Base-by-base conservation (phyloP, 2,329 filamentous ascomycete species). In the Penicillium sp. region DNA sequence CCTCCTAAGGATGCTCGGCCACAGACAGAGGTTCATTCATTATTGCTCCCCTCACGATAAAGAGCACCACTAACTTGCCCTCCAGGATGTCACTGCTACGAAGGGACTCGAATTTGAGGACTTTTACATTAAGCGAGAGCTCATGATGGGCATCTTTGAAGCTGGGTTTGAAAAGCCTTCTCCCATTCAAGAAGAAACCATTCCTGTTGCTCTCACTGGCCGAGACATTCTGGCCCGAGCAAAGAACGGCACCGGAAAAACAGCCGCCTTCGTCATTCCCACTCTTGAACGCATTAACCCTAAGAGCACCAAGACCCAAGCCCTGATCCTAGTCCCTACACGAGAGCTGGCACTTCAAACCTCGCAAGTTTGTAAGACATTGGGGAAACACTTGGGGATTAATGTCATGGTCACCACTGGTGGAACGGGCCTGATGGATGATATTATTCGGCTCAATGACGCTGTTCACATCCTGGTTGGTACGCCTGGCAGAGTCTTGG, bases 371-470 rank as follows among this genome's bases (percentile, higher is more conserved):
- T 99, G 95, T 86, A 99, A 98, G 83, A 97, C 89, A 13, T 85
- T 99, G 47, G 96, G 96, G 62, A 98, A 99, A 79, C 93, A 99
- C 73, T 87, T 99, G 42, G 92, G 92, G 56, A 85, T 99, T 78
- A 98, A 99, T 72, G 93, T 99, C 71, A 99, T 99, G 96, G 96
- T 99, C 66, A 97, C 93, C 48, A 99, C 96, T 25, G 95, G 95
- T 77, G 95, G 95, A 69, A 98, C 95, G 43, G 91, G 91, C 26
- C 82, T 99, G 55, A 92, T 95, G 72, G 95, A 99, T 76, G 95
- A 99, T 75, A 99, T 99, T 72, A 88, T 99, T 67, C 92, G 95
- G 71, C 80, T 99, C 67, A 90, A 92, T 77, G 93, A 99, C 66
- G 85, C 93, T 53, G 93, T 99, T 67, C 95, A 99, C 79, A 93